Base-by-base conservation (phyloP, 305 asterid species). In the Ilex paraguariensis region DNA sequence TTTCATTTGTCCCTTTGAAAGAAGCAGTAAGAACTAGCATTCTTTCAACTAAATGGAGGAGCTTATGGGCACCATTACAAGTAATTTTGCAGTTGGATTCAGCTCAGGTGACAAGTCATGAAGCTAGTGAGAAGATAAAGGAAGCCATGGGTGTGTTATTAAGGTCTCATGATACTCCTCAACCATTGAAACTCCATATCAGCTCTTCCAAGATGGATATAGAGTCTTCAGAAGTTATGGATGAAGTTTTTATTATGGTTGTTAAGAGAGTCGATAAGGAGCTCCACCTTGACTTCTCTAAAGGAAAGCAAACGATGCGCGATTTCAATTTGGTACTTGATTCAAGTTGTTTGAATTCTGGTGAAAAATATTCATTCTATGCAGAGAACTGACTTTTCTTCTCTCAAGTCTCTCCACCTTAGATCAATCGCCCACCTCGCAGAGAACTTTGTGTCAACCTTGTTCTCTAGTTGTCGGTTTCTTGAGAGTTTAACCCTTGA, bases 401-500 rank as follows among this genome's bases (percentile, higher is more conserved):
- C 3, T 10, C 31, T 71, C 53, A 66, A 53, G 45, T 50, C 7
- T 13, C 14, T 71, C 61, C 67, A 71, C 45, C 76, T 71, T 0
- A 61, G 72, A 61, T 71, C 76, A 6, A 42, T 71, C 39, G 7
- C 51, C 65, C 56, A 28, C 10, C 48, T 71, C 10, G 68, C 8
- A 40, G 68, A 60, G 14, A 45, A 57, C 13, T 39, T 57, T 15
- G 65, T 71, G 44, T 17, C 21, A 39, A 64, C 57, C 44, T 53
- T 71, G n/a, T 71, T 64, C 61, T 56, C 71, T 14, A 42, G 61
- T 2, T 60, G 59, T 51, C 33, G 11, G 56, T 3, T 12, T 61
- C 68, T 71, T 10, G 72, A 61, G 50, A 50, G 30, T 54, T 61
- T 71, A 61, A 71, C 13, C 56, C 28, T 71, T 32, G 76, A 66